Base-by-base conservation (phyloP, 2,329 filamentous ascomycete genomes). In the Berkeleyomyces basicola region DNA sequence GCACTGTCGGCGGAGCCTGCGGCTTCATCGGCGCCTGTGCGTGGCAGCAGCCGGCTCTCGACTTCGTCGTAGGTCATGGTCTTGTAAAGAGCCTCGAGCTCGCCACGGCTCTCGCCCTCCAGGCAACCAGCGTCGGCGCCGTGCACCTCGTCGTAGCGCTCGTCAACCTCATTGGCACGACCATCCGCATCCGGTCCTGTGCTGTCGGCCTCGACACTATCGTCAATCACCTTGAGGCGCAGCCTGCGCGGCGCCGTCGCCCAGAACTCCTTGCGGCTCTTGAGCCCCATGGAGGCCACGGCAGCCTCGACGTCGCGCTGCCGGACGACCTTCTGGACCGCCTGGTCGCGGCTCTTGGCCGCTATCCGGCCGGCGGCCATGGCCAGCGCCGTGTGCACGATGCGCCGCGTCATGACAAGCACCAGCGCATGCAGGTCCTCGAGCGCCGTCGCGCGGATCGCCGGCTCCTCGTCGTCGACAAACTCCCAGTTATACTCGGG, bases 361-460 rank as follows among this genome's bases (percentile, higher is more conserved):
- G 83, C 79, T 33, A 90, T 73, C 49, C 89, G 79, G 1, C 86
- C 86, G 70, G 82, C 79, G n/a, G 85, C 82, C 64, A 89, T 81
- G 68, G 86, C 87, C 0, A 93, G 74, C 0, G 82, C 76, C 0
- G 86, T 82, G 57, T 87, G 82, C 1, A 93, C 76, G 1, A 96
- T 73, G 10, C 87, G 79, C 64, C 81, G 82, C 0, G 87, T 91
- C 11, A 93, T 67, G 61, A 81, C 86, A 1, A 87, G 71, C 0
- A 80, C 76, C 1, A 96, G 72, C 7, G 81, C 80, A 68, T 90
- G 79, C 53, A 96, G 85, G 67, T 93, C 88, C 4, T 82, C 78
- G n/a, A 95, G 78, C 0, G 87, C 84, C 1, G 88, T 90, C 5
- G 84, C 81, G 67, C 86, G 84, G 31, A 96, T 81, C 0, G 86